Base-by-base conservation (phyloP, 371 early-diverging fungal species). In the Mucor piriformis region DNA sequence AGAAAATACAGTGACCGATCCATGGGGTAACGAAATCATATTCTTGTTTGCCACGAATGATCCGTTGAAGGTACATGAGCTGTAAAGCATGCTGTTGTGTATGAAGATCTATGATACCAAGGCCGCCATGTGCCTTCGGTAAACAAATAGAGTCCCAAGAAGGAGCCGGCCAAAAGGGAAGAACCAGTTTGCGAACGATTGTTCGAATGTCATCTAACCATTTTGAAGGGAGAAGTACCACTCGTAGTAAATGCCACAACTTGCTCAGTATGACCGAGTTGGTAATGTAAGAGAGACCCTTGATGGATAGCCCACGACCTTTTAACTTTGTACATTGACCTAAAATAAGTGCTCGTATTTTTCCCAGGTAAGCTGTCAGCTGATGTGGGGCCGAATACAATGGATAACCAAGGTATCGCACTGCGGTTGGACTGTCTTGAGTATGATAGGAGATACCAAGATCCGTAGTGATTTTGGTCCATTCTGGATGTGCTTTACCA, bases 331-430 rank as follows among this genome's bases (percentile, higher is more conserved):
- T n/a, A n/a, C n/a, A n/a, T n/a, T 29, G 29, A 29, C 29, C 6
- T 29, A 29, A 29, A 8, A 46, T 7, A 1, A 20, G 10, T 59
- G 59, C 1, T 3, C 13, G n/a, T 8, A 64, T 23, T 23, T 59
- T n/a, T n/a, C n/a, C n/a, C n/a, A n/a, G n/a, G n/a, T 59, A n/a
- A 29, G 3, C 3, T n/a, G 6, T 20, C 0, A 59, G 35, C 20
- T 64, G 65, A 2, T 5, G 3, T 0, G 4, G 11, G 18, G 15
- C 29, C 20, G 24, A 23, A n/a, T 37, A 51, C 18, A 65, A 11
- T 5, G 66, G 61, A 32, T 57, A 66, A 2, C 58, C 67, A 6
- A 66, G 32, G 16, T 57, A 58, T 12, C 50, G 27, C 1, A 58
- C 57, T 1, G 54, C 15, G 16, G 12, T n/a, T 3, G 12, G 6